These are phyloP conservation scores for Colletotrichum tropicicola DNA, from an alignment of 2,329 filamentous ascomycete genomes.

Conservation along the genomic window DNA sequence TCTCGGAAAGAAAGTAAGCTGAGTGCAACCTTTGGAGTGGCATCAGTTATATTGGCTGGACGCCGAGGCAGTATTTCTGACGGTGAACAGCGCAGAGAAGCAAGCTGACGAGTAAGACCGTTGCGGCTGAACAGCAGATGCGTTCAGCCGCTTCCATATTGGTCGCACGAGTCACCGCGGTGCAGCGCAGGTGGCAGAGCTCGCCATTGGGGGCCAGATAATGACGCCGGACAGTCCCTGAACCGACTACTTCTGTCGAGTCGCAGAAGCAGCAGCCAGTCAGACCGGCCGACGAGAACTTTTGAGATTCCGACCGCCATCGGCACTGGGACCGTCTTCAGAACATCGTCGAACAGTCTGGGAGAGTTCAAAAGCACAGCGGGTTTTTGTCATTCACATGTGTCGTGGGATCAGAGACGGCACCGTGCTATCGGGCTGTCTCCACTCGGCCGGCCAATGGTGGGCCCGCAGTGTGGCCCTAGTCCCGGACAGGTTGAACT, in stretches of 20 bases:
- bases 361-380: neutral
- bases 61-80: neutral
- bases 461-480: conserved; percentile 1
- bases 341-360: neutral
- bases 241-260: too few species aligned
- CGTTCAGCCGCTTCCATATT: conserved; percentile 10
- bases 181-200: neutral
- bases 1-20: neutral
- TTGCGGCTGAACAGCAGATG: conserved; percentile 8
- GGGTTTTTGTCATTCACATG: conserved; percentile 28
- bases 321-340: neutral
- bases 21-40: neutral
- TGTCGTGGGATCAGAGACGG: conserved; percentile 20
- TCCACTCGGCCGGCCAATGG: conserved; percentile 19
- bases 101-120: neutral
- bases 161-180: neutral
- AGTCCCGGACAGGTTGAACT: conserved; percentile 4
- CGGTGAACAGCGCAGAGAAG: neutral
- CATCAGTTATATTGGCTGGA: neutral
- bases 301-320: neutral
- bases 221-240: neutral
- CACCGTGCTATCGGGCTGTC: conserved; percentile 13
- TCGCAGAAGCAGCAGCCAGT: too few species aligned
- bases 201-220: neutral
- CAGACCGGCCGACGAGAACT: too few species aligned